phyloP scores from a whole-genome alignment of 2,329 filamentous ascomycete species.

The Botrytis elliptica region DNA sequence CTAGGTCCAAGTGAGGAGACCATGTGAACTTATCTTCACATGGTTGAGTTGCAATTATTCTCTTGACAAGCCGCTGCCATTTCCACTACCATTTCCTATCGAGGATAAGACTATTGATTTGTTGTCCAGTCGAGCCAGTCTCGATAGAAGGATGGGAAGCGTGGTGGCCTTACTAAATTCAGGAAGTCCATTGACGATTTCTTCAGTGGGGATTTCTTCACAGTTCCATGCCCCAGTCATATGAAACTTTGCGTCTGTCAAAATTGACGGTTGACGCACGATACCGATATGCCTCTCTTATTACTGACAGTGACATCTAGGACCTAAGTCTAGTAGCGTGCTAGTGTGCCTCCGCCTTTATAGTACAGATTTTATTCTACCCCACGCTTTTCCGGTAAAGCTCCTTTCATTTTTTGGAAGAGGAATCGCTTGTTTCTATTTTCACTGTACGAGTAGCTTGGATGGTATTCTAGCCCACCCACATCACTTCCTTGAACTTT shows the following conservation, averaged over 20 bases:
- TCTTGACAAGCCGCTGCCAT: background rate
- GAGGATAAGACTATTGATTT: background rate
- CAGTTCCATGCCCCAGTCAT: background rate
- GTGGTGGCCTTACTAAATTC: background rate
- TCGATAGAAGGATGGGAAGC: background rate
- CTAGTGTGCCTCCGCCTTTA: background rate
- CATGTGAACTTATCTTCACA: background rate
- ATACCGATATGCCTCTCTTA: background rate
- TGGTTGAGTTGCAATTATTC: background rate
- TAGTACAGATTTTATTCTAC: background rate
- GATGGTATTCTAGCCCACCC: background rate
- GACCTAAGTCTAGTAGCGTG: background rate
- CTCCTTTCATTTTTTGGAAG: background rate
- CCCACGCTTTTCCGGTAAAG: background rate
- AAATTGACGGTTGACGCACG: background rate
- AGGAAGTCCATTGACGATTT: background rate
- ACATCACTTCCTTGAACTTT: background rate
- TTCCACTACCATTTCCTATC: background rate
- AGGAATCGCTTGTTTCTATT: background rate
- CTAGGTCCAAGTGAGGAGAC: background rate
- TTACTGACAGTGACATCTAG: background rate
- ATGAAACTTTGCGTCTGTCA: background rate
- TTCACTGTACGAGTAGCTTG: background rate
- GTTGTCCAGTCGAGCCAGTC: background rate
- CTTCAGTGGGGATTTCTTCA: background rate